Evolutionary conservation across 1,284 basidiomycete genomes (phyloP).

Genomic region (Boletellus sp.): DNA sequence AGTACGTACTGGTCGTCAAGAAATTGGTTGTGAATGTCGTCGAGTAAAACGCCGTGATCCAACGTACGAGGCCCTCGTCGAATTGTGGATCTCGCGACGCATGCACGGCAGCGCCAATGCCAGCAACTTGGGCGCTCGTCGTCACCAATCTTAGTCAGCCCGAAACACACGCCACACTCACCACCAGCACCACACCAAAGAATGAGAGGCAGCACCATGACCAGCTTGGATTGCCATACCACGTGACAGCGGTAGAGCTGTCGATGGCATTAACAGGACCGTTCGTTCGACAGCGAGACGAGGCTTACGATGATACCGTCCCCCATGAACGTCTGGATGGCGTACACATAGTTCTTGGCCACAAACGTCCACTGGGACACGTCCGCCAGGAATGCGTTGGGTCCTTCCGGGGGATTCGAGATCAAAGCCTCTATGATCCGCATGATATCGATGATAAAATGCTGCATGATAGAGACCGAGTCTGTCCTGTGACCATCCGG

Average conservation of each 20-base stretch:
- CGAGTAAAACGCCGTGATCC: slow-evolving; percentile 1
- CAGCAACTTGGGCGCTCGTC: not conserved
- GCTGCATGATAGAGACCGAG: not conserved
- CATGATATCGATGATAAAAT: not conserved
- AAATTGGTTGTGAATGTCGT: not conserved
- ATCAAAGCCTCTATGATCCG: not conserved
- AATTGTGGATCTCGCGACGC: not conserved
- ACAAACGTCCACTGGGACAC: slow-evolving; percentile 3
- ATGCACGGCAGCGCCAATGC: not conserved
- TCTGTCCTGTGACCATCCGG: not conserved
- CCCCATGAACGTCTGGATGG: not conserved
- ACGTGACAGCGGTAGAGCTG: slow-evolving; percentile 3
- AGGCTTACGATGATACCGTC: not conserved
- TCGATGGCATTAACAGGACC: not conserved
- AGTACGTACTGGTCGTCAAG: not conserved
- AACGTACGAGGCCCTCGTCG: not conserved
- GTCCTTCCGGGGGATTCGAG: not conserved
- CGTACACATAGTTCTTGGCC: slow-evolving; percentile 1
- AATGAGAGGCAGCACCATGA: slow-evolving; percentile 1
- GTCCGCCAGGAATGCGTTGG: not conserved
- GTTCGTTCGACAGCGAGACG: not conserved
- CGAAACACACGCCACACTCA: not conserved
- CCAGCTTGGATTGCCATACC: slow-evolving; percentile 1
- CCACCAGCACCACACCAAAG: not conserved
- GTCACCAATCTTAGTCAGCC: not conserved